Conservation (phyloP, 1,284 basidiomycete species). For the Sanghuangporus baumii region DNA sequence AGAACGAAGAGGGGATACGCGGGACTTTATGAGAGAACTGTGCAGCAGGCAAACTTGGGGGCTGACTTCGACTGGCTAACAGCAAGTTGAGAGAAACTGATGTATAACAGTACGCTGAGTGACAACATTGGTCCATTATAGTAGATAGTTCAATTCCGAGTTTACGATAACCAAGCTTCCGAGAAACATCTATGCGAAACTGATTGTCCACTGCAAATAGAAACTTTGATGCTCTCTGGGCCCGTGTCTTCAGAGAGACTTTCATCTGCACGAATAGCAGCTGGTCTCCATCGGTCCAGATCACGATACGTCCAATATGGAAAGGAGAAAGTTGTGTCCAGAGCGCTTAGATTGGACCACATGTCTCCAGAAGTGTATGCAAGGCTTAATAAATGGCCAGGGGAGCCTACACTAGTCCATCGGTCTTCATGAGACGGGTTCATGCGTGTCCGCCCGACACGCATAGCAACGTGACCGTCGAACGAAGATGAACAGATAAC, state of each 20-base stretch:
- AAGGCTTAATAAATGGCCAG: constrained; percentile 1
- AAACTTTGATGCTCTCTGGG: neutral
- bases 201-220: constrained; percentile 4
- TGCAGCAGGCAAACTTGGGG: constrained; percentile 27
- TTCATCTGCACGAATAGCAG: neutral
- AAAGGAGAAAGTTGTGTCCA: neutral
- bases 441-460: neutral
- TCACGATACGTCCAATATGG: neutral
- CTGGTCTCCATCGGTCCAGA: neutral
- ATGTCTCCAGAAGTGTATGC: constrained; percentile 7
- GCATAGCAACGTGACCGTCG: constrained; percentile 4
- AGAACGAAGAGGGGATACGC: constrained; percentile 25
- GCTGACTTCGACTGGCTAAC: constrained; percentile 29
- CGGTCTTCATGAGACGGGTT: neutral
- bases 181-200: neutral
- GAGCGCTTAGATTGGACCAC: neutral
- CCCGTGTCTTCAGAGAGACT: neutral
- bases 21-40: constrained; percentile 24
- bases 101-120: neutral
- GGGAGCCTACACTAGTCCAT: neutral
- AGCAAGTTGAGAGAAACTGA: neutral
- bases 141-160: neutral
- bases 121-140: neutral
- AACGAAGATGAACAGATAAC: constrained; percentile 8
- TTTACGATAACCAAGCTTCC: constrained; percentile 2